phyloP scores from a whole-genome alignment of 306 rosid genomes.

The Quercus rubra region DNA sequence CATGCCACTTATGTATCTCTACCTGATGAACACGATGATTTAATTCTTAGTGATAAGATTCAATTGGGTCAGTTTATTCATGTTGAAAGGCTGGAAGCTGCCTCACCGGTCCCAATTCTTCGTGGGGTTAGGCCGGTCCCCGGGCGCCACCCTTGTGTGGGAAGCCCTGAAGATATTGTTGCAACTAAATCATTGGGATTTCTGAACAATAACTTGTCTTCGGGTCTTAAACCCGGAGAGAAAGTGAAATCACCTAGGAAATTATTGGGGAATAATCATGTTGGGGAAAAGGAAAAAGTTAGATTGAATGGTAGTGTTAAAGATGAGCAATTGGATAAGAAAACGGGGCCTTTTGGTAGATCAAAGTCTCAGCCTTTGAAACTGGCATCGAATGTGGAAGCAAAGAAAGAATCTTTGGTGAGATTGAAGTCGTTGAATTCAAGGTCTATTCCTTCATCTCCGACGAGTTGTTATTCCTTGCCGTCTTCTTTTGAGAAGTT shows the following conservation, averaged over 20 bases:
- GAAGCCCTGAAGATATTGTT: constrained; percentile 91
- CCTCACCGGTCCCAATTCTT: constrained; percentile 90
- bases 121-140: constrained; percentile 92
- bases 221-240: constrained; percentile 34
- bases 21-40: constrained; percentile 92
- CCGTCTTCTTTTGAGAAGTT: constrained; percentile 88
- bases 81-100: constrained; percentile 81
- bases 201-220: constrained; percentile 39
- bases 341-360: constrained; percentile 32
- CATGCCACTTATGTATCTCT: constrained; percentile 95
- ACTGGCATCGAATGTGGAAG: constrained; percentile 42
- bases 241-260: constrained; percentile 44
- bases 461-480: constrained; percentile 80
- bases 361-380: constrained; percentile 51
- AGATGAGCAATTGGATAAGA: constrained; percentile 58
- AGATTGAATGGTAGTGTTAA: constrained; percentile 43
- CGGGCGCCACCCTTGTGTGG: constrained; percentile 91
- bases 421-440: constrained; percentile 79
- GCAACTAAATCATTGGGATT: constrained; percentile 78
- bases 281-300: constrained; percentile 43
- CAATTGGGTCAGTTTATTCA: constrained; percentile 93
- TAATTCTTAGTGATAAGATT: constrained; percentile 94
- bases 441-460: constrained; percentile 79
- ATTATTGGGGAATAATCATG: constrained; percentile 29
- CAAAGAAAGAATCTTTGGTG: constrained; percentile 59